Conservation (phyloP, 1,139 yeast genomes). For the Taphrina wiesneri region DNA sequence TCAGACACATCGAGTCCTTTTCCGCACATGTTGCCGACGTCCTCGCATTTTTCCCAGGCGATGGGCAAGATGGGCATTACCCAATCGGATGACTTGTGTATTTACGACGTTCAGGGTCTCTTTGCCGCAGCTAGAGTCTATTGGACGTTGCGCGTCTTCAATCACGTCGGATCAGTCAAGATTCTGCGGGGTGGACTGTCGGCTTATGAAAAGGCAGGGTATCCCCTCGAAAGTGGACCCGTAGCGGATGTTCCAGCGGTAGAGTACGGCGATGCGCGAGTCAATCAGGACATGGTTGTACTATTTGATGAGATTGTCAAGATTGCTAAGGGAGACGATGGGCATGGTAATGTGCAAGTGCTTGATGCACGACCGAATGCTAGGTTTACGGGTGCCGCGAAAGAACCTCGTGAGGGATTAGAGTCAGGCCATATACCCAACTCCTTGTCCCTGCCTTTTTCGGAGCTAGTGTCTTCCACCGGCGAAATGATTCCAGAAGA, state of each 20-base stretch:
- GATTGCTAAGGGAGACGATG: constrained; percentile 55
- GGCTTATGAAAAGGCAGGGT: constrained; percentile 11
- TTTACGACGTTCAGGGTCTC: constrained; percentile 24
- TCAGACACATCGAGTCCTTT: constrained; percentile 60
- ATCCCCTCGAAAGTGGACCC: constrained; percentile 2
- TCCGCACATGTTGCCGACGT: constrained; percentile 87
- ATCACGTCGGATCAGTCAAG: constrained; percentile 14
- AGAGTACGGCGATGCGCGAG: constrained; percentile 49
- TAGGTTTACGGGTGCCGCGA: constrained; percentile 72
- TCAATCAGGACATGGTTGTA: constrained; percentile 52
- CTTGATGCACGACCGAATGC: constrained; percentile 80
- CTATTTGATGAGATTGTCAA: constrained; percentile 63
- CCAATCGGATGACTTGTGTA: neutral
- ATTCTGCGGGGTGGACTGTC: constrained; percentile 29
- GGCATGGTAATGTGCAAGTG: constrained; percentile 54
- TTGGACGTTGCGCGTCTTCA: constrained; percentile 14
- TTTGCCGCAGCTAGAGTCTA: constrained; percentile 26
- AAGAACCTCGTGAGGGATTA: constrained; percentile 86
- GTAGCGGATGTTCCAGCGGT: neutral
- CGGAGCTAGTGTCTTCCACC: constrained; percentile 56
- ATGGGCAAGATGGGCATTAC: constrained; percentile 23
- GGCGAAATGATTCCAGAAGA: constrained; percentile 50
- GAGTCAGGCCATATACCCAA: constrained; percentile 89
- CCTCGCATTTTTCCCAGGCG: neutral
- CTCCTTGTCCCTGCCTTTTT: constrained; percentile 74